Conservation (phyloP, 2,329 filamentous ascomycete genomes). For the Alternaria sp. region DNA sequence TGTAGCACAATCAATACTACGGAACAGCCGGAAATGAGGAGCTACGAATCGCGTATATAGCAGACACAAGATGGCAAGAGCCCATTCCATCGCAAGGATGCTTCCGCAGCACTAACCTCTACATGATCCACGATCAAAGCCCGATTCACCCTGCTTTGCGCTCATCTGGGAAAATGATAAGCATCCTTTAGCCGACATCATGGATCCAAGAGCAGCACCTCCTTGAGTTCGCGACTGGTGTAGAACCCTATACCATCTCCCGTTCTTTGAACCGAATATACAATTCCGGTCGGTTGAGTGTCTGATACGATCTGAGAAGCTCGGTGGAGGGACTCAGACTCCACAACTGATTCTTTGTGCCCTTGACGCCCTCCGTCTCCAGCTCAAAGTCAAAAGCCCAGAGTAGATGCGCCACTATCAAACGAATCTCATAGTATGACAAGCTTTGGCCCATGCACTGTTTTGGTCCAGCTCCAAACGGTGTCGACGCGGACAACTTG, state of each 20-base stretch:
- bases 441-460: constrained; percentile 1
- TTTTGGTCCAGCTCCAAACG: constrained; percentile 1
- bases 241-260: not conserved
- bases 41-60: not conserved
- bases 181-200: not conserved
- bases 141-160: no score
- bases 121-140: not conserved
- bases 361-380: not conserved
- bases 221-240: no score
- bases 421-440: not conserved
- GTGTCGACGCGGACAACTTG: not conserved
- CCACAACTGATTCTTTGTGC: not conserved
- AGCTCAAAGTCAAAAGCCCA: constrained; percentile 1
- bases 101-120: not conserved
- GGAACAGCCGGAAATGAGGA: not conserved
- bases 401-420: constrained; percentile 1
- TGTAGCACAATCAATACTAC: not conserved
- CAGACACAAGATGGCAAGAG: not conserved
- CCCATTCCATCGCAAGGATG: not conserved
- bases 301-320: not conserved
- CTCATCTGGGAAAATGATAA: no score
- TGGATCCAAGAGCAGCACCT: not conserved
- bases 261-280: not conserved
- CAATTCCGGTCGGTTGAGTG: not conserved
- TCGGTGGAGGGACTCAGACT: not conserved